Conservation (phyloP, 2,329 filamentous ascomycete species). For the Claviceps arundinis region DNA sequence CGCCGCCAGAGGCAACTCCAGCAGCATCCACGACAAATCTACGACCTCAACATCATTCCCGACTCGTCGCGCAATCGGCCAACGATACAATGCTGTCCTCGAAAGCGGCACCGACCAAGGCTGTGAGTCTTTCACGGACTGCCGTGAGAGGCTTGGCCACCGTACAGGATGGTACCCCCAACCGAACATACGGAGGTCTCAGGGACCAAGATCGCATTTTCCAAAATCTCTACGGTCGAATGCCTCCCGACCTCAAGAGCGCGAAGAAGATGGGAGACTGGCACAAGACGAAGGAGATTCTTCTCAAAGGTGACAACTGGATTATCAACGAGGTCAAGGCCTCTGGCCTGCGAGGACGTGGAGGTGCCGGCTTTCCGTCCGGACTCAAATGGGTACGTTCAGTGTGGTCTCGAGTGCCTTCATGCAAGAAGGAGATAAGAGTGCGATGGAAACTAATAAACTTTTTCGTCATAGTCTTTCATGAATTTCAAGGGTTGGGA, state of each 20-base stretch:
- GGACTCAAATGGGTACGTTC: conserved; percentile 91
- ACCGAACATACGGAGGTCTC: conserved; percentile 70
- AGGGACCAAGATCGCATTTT: conserved; percentile 98
- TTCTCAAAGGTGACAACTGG: conserved; percentile 96
- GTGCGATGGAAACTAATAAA: background rate
- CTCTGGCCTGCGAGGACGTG: conserved; percentile 86
- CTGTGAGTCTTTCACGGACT: conserved; percentile 27
- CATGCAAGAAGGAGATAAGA: too few relatives aligned
- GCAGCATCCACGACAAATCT: conserved; percentile 14
- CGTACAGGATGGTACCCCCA: conserved; percentile 58
- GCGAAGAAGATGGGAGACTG: conserved; percentile 98
- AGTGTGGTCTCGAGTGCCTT: background rate
- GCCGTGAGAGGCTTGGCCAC: conserved; percentile 62
- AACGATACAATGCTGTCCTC: conserved; percentile 30
- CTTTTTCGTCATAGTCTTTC: conserved; percentile 58
- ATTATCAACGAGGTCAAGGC: conserved; percentile 97
- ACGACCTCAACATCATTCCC: conserved; percentile 12
- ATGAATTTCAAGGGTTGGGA: conserved; percentile 99
- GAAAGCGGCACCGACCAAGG: conserved; percentile 27
- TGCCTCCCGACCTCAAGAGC: conserved; percentile 79
- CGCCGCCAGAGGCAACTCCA: conserved; percentile 22
- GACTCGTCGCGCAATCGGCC: conserved; percentile 14
- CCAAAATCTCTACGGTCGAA: conserved; percentile 93
- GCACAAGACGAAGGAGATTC: conserved; percentile 98
- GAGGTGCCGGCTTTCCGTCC: conserved; percentile 94